Conservation (phyloP, 2,329 filamentous ascomycete genomes). For the Xylariaceae sp. region DNA sequence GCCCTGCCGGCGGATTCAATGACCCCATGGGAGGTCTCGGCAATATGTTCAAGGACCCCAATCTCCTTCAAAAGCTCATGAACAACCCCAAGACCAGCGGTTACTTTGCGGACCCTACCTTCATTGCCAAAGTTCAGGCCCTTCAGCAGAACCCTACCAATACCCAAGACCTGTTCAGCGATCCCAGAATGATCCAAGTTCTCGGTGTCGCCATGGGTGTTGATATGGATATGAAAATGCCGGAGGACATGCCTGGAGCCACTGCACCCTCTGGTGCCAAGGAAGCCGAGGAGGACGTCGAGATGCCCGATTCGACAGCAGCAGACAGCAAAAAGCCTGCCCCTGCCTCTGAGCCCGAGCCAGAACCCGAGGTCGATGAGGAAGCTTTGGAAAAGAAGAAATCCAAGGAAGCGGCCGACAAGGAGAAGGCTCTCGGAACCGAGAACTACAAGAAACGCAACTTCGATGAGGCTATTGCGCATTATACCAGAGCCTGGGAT, state of each 20-base stretch:
- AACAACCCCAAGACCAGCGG: conserved; percentile 87
- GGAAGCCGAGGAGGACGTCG: conserved; percentile 66
- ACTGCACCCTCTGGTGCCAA: conserved; percentile 26
- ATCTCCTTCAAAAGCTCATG: conserved; percentile 85
- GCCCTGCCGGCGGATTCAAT: conserved; percentile 44
- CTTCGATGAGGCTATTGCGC: conserved; percentile 89
- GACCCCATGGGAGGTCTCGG: conserved; percentile 76
- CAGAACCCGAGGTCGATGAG: conserved; percentile 70
- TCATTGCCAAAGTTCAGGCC: conserved; percentile 85
- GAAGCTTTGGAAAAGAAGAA: conserved; percentile 80
- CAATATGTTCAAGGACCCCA: conserved; percentile 90
- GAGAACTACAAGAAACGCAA: conserved; percentile 98
- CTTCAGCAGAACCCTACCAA: conserved; percentile 77
- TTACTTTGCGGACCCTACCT: conserved; percentile 75
- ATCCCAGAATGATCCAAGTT: conserved; percentile 89
- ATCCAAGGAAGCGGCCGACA: conserved; percentile 88
- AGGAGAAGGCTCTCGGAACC: conserved; percentile 90
- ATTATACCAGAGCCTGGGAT: conserved; percentile 96
- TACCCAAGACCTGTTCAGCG: conserved; percentile 75
- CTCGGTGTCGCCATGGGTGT: conserved; percentile 91
- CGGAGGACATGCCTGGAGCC: conserved; percentile 32
- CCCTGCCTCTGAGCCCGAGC: conserved; percentile 48
- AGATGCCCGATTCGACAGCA: conserved; percentile 66
- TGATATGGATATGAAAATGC: conserved; percentile 69
- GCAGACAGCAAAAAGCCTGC: conserved; percentile 40